These are phyloP conservation scores for Fusarium nelsonii DNA, from an alignment of 2,329 filamentous ascomycete genomes.

Conservation along the genomic window DNA sequence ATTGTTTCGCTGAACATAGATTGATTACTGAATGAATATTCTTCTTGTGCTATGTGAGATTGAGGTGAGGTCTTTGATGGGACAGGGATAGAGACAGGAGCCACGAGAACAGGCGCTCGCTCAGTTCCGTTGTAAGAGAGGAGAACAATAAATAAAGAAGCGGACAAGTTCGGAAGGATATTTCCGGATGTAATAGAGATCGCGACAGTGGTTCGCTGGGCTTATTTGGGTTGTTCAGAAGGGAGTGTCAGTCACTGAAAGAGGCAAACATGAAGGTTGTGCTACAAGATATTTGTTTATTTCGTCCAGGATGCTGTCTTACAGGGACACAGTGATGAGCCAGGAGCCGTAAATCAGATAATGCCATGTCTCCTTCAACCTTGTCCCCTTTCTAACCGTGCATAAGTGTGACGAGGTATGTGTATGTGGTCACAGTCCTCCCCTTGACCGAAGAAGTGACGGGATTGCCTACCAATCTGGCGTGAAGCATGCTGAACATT, in stretches of 20 bases:
- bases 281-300: constrained; percentile 17
- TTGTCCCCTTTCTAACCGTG: not conserved
- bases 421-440: constrained; percentile 14
- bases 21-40: constrained; percentile 15
- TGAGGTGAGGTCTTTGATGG: constrained; percentile 1
- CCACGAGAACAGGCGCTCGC: constrained; percentile 18
- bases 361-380: not conserved
- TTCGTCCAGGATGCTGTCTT: constrained; percentile 18
- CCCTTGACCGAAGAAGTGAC: not conserved
- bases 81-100: not conserved
- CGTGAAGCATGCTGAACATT: constrained; percentile 29
- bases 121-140: constrained; percentile 1
- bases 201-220: constrained; percentile 12
- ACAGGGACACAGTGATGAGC: constrained; percentile 7
- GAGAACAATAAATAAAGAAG: constrained; percentile 5
- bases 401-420: constrained; percentile 28
- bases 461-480: not conserved
- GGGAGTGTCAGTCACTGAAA: constrained; percentile 23
- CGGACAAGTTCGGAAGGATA: constrained; percentile 13
- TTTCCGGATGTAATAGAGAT: constrained; percentile 5
- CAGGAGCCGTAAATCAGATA: not conserved
- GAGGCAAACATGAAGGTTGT: constrained; percentile 33
- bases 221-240: constrained; percentile 1
- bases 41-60: constrained; percentile 16
- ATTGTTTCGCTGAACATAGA: constrained; percentile 34